These are phyloP conservation scores for Scalesia atractyloides DNA, from an alignment of 129 eudicot species.

Conservation along the genomic window DNA sequence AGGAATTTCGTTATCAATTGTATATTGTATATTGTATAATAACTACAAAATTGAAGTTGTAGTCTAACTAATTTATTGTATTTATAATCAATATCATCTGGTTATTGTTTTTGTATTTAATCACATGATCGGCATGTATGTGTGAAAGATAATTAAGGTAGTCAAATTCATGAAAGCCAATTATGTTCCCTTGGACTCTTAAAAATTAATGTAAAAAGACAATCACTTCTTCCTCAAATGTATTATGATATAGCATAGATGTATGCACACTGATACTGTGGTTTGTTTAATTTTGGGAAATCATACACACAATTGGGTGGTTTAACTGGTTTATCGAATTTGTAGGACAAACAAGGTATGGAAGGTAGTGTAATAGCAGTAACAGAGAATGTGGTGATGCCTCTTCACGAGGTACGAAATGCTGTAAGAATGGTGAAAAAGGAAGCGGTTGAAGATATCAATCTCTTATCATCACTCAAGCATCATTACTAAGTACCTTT, in stretches of 20 bases:
- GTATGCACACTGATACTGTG: neutral
- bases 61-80: too few relatives aligned
- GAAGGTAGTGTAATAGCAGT: slow-evolving; percentile 52
- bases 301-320: neutral
- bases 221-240: too few relatives aligned
- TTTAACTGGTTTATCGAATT: slow-evolving; percentile 6
- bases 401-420: slow-evolving; percentile 40
- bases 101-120: too few relatives aligned
- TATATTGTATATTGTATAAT: too few relatives aligned
- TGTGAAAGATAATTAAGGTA: too few relatives aligned
- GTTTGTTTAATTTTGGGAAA: neutral
- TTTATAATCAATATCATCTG: too few relatives aligned
- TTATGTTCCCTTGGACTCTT: too few relatives aligned
- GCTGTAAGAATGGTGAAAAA: slow-evolving; percentile 47
- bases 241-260: neutral
- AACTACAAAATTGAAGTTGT: too few relatives aligned
- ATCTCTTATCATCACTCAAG: slow-evolving; percentile 64
- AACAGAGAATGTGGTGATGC: slow-evolving; percentile 51
- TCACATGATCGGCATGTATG: too few relatives aligned
- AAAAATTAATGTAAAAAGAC: too few relatives aligned
- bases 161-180: too few relatives aligned
- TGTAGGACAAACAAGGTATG: slow-evolving; percentile 37
- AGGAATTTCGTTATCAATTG: too few relatives aligned
- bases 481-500: slow-evolving; percentile 54
- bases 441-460: slow-evolving; percentile 37